Conservation (phyloP, 139 green algal species). For the Chlorella sp. region DNA sequence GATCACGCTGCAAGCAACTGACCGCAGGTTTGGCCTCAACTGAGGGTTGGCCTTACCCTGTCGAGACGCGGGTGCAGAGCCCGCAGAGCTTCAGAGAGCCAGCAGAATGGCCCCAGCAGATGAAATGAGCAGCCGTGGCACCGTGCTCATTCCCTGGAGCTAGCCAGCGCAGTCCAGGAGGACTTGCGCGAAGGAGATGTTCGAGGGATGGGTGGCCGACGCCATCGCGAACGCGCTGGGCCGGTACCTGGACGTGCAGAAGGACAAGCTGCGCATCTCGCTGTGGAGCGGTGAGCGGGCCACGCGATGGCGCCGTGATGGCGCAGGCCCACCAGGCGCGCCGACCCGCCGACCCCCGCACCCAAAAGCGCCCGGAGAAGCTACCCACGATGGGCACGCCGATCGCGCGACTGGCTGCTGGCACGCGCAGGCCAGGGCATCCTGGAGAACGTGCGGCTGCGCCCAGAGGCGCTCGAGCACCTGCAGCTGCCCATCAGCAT, state of each 20-base stretch:
- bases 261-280: slow-evolving; percentile 48
- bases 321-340: no score
- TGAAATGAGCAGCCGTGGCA: no score
- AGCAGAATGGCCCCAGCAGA: no score
- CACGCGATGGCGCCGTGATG: no score
- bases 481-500: slow-evolving; percentile 51
- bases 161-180: no score
- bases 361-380: background rate
- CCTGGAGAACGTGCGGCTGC: slow-evolving; percentile 50
- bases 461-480: slow-evolving; percentile 50
- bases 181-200: no score
- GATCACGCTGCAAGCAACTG: no score
- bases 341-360: background rate
- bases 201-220: slow-evolving; percentile 11
- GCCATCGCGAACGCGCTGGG: slow-evolving; percentile 22
- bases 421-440: slow-evolving; percentile 34
- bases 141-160: no score
- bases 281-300: slow-evolving; percentile 54
- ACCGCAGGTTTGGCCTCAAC: no score
- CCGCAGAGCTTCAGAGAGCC: no score
- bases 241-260: slow-evolving; percentile 51
- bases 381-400: background rate
- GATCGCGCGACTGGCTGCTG: background rate
- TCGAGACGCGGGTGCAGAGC: no score
- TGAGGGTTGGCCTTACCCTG: no score